Conservation (phyloP, 2,329 filamentous ascomycete species). For the Fusarium sp. region DNA sequence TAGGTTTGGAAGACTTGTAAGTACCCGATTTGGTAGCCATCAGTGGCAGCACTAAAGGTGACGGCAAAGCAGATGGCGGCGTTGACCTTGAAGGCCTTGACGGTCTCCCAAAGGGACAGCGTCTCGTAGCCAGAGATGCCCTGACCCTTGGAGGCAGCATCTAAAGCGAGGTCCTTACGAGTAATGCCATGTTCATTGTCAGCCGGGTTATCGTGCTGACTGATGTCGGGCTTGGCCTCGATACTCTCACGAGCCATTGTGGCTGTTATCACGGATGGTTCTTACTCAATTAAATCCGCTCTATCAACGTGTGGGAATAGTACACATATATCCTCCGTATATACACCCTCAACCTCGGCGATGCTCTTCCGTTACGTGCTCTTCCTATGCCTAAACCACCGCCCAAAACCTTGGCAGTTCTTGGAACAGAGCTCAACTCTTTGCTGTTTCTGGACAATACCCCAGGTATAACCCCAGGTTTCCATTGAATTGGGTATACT, state of each 20-base stretch:
- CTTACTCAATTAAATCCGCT: no score
- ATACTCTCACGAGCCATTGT: not conserved
- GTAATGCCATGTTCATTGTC: not conserved
- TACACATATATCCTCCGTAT: not conserved
- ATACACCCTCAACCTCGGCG: not conserved
- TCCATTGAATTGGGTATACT: not conserved
- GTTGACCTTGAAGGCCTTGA: slow-evolving; percentile 41
- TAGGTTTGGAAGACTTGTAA: not conserved
- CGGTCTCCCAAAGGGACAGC: slow-evolving; percentile 41
- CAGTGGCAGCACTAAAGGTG: slow-evolving; percentile 42
- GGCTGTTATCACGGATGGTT: not conserved
- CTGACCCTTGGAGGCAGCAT: slow-evolving; percentile 41
- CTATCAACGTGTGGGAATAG: not conserved
- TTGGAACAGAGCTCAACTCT: not conserved
- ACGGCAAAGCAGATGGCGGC: slow-evolving; percentile 39
- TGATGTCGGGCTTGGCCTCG: not conserved
- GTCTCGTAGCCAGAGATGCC: slow-evolving; percentile 42
- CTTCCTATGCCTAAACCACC: not conserved
- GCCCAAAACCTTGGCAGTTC: not conserved
- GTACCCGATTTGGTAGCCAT: slow-evolving; percentile 45
- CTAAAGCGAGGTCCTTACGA: slow-evolving; percentile 27
- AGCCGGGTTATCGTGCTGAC: not conserved
- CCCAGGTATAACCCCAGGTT: not conserved
- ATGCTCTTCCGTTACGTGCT: no score
- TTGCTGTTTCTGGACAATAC: not conserved